Base-by-base conservation (phyloP, 2,329 filamentous ascomycete genomes). In the Xylaria polymorpha region DNA sequence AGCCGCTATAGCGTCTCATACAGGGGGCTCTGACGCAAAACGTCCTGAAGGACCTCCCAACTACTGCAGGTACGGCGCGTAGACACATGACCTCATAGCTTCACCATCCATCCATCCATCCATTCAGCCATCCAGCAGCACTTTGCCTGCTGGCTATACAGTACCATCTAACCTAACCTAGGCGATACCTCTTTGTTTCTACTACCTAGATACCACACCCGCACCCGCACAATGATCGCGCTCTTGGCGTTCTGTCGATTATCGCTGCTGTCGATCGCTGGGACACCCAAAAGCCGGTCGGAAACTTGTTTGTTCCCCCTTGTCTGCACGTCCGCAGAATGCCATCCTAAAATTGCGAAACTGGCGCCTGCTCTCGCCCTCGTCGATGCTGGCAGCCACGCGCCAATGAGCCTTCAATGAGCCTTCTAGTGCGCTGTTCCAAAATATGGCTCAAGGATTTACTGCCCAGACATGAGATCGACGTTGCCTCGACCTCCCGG, bases 1-100 rank as follows among this genome's bases (percentile, higher is more conserved):
- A 79, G 75, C 77, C 78, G 77, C 70, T 56, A 67, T 68, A 72
- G 72, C 70, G 81, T 83, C 82, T 83, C 81, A 81, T 67, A 73
- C 77, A 73, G 74, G 76, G 53, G 74, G 64, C 72, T 80, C 79
- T 81, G 80, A 82, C 74, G 79, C 78, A 76, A 79, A 77, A 80
- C 78, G 67, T 65, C 64, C 68, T 68, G 66, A 59, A 71, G 58
- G 43, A 59, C 20, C 60, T 56, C 35, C 32, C 10, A 14, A 4
- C 37, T 58, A n/a, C 55, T 58, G 55, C 55, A 58, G 55, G 55
- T 58, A 58, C 55, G 37, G 46, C 44, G 46, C 35, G 7, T 62
- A 58, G 55, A 5, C 22, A 58, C 20, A 43, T 57, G 55, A 58
- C 35, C 55, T 56, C 53, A 39, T 22, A 55, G 9, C 46, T 25